Evolutionary conservation across 495 filamentous ascomycete genomes (phyloP), one percentile per base, ranked within the genome.

Genomic region (Melanomma pulvis-pyrius): DNA sequence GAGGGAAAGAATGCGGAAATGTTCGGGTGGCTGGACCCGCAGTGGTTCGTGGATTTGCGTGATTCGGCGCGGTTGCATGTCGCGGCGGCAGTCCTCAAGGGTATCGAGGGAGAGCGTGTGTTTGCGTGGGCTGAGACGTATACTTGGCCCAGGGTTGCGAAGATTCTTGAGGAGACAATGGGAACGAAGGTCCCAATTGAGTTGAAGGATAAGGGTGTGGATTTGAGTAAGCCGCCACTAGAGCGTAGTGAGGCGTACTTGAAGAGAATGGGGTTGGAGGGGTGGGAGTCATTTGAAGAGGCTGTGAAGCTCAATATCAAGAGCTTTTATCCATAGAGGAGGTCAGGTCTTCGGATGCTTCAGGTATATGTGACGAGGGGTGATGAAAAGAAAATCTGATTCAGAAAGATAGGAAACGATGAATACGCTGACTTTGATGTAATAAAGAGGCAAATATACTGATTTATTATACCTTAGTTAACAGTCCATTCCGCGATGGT

Each of bases 1-100:
- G 59, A 62, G 17, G 59, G 59, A 6, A 62, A 41, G 46, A 52
- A 53, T 25, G 21, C 1, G 47, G 59, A 53, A 21, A 6, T 62
- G 1, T 52, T 51, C 24, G 30, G 13, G 6, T 62, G 46, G 46
- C 5, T 62, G 59, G 47, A 62, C 7, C 59, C 59, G 29, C 59
- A 62, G 30, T 62, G 59, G 59, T 53, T 8, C 36, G 46, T 62
- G 1, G 29, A 53, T 53, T 1, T 62, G 2, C n/a, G 48, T 1
- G 59, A 62, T 44, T 24, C 59, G n/a, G 59, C 59, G 30, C 25
- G 59, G 19, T 29, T 62, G 28, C 59, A 62, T 44, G 48, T 62
- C 22, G 59, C 59, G 1, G 59, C 39, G 19, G 48, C 48, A 17
- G 59, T 53, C 17, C 21, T 62, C 1, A 19, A 34, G 13, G 47